A percentile compares a stretch with the other conserved stretches of the same genome.
phyloP scores from a whole-genome alignment of 352 stramenopile species.

The Globisporangium sylvaticum region DNA sequence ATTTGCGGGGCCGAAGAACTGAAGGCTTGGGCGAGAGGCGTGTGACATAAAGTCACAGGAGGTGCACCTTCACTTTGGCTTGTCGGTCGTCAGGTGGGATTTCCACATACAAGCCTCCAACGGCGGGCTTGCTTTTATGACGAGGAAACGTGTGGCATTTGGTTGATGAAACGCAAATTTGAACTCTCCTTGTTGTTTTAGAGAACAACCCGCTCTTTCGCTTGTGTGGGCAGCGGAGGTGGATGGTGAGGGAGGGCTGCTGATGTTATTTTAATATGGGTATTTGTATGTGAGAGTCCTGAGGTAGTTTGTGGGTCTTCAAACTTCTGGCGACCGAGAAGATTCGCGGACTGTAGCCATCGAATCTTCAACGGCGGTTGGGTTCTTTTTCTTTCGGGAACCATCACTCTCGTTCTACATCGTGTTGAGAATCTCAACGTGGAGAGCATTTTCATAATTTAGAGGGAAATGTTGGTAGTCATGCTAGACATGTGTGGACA shows the following conservation, averaged over 20 bases:
- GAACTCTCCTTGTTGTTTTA: neutral
- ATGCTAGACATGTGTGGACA: no score
- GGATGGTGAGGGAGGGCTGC: neutral
- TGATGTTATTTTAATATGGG: neutral
- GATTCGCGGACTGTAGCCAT: neutral
- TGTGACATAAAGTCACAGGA: neutral
- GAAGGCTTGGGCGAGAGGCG: neutral
- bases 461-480: neutral
- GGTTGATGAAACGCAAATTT: neutral
- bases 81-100: neutral
- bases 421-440: neutral
- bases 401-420: neutral
- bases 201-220: constrained; percentile 5
- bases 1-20: neutral
- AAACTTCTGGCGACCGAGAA: neutral
- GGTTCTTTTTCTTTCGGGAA: neutral
- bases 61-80: neutral
- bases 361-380: neutral
- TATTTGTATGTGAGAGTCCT: neutral
- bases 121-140: no score
- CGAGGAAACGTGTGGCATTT: neutral
- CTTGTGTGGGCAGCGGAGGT: no score
- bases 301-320: neutral
- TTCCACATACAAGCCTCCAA: neutral
- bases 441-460: neutral